Percentiles rank a stretch among this genome's conserved stretches.
These are phyloP conservation scores for Aspergillus panamensis DNA, from an alignment of 495 filamentous ascomycete species.

Conservation along the genomic window DNA sequence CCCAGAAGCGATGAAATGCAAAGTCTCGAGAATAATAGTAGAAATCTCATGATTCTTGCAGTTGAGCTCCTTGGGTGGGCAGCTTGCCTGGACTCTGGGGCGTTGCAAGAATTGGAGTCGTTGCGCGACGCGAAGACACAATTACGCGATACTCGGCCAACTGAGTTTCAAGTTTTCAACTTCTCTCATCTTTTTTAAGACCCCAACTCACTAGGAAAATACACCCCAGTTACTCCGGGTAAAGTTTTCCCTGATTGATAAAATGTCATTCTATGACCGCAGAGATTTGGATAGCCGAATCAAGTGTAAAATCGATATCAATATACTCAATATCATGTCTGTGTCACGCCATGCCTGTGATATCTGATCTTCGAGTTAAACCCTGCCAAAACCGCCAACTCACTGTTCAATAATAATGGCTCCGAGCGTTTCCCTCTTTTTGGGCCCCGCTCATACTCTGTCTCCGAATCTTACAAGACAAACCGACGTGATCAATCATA, in stretches of 20 bases:
- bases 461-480: not conserved
- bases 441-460: constrained; percentile 10
- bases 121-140: constrained; percentile 19
- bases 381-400: not conserved
- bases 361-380: constrained; percentile 8
- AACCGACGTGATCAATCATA: constrained; percentile 16
- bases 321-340: constrained; percentile 1
- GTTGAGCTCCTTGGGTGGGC: not conserved
- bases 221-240: not conserved
- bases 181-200: not conserved
- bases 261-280: not conserved
- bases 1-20: not conserved
- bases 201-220: not conserved
- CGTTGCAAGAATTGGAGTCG: constrained; percentile 4
- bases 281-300: not conserved
- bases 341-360: constrained; percentile 11
- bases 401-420: not conserved
- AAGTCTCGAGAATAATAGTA: not conserved
- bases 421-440: not conserved
- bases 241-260: constrained; percentile 1
- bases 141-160: constrained; percentile 25
- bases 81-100: not conserved
- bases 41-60: not conserved
- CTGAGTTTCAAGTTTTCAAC: not conserved
- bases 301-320: not conserved